Base-by-base conservation (phyloP, 2,329 filamentous ascomycete genomes). In the Ophiocordyceps polyrhachis-furcata region DNA sequence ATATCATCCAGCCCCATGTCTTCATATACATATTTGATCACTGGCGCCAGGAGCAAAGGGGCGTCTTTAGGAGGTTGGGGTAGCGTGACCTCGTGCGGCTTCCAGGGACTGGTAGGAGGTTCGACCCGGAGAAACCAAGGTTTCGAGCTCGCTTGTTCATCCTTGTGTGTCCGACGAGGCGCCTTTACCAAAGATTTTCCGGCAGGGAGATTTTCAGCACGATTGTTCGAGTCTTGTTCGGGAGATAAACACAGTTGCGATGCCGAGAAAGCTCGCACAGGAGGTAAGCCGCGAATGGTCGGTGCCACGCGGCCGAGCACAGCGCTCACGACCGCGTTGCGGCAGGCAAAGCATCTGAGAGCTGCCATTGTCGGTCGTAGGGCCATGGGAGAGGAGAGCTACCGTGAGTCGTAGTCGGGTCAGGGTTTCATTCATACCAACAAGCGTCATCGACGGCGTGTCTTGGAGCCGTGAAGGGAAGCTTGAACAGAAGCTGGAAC, bases 61-160 rank as follows among this genome's bases (percentile, higher is more conserved):
- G 86, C 67, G 46, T 79, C 70, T 2, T 70, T 63, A 0, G 88
- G 88, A 1, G 70, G 55, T n/a, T 65, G 65, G 17, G 73, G 74
- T 8, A 75, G 62, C 3, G 63, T 58, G 17, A 65, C 64, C 38
- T 63, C 62, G 48, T 66, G 65, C n/a, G 71, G 61, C 21, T 65
- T 62, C 5, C 68, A 62, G 0, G 69, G 62, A 48, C 75, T 71
- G 31, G 65, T 61, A 1, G 74, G 72, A 1, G 72, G 64, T 40
- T 84, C 73, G 51, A 83, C 77, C 56, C 91, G 79, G 25, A 93
- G 76, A 60, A 95, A 96, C 91, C 91, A 96, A 6, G 84, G 84
- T 8, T 77, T 61, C 13, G 31, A 32, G 31, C 31, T 32, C 31
- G 31, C 12, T 32, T 32, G 4, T 15, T 15, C 15, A 9, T 32